Base-by-base conservation (phyloP, 1,284 basidiomycete genomes). In the Leccinum subrobustum region DNA sequence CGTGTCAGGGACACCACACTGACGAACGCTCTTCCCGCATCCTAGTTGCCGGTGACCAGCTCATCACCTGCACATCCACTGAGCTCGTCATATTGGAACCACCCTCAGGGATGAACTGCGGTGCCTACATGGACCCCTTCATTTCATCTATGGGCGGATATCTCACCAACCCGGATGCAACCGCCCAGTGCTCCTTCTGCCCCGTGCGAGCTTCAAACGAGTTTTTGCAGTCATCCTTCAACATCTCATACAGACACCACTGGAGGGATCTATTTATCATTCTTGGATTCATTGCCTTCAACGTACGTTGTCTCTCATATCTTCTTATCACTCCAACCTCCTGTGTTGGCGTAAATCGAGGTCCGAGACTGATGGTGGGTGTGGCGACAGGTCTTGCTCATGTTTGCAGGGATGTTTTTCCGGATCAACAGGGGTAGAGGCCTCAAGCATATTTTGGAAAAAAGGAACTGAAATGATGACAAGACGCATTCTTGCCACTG, bases 61-160 rank as follows among this genome's bases (percentile, higher is more conserved):
- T 71, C 0, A 79, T 93, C 63, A 74, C 76, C 42, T 92, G 91
- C 71, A 71, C 79, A 9, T 59, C 76, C 1, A 66, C 75, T n/a
- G 89, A 91, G 70, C 80, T 80, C 56, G 79, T 81, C 53, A 71
- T 68, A 9, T 71, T 88, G 60, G 73, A 78, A 12, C 86, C 90
- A 0, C 89, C 89, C 0, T 64, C 74, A 2, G 87, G 85, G 0
- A 76, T 83, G 68, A 88, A 82, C 0, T 93, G 91, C 67, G 68
- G 65, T 0, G 66, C 82, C 39, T 93, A 83, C 69, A 78, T 90
- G 64, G 68, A 75, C 25, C 66, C 70, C 0, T 92, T 80, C 25
- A 27, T 27, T 27, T 27, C 25, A 27, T 27, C 25, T 27, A 27
- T 27, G 25, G 25, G 25, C 25, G 25, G 25, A 27, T 27, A 27